These are phyloP conservation scores for Fusarium scirpi DNA, from an alignment of 2,329 filamentous ascomycete species.

Conservation along the genomic window DNA sequence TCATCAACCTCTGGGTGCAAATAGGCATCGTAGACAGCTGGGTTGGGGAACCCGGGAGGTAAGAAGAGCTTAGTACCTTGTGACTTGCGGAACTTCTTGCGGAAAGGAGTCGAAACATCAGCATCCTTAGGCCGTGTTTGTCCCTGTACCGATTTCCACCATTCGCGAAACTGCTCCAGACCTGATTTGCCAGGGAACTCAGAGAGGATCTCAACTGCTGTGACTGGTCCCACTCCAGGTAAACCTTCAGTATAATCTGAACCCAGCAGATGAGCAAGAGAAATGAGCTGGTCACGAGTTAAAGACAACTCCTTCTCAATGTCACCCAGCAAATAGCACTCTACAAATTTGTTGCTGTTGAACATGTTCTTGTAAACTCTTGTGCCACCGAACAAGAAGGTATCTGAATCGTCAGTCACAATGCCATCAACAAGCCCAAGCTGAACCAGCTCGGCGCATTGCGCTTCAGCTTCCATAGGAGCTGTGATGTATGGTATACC, in stretches of 20 bases:
- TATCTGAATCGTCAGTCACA: constrained; percentile 97
- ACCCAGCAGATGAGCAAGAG: constrained; percentile 89
- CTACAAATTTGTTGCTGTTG: constrained; percentile 96
- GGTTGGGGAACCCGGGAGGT: constrained; percentile 81
- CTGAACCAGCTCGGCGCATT: constrained; percentile 90
- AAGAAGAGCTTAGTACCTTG: constrained; percentile 89
- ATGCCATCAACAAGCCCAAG: constrained; percentile 95
- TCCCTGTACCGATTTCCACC: constrained; percentile 85
- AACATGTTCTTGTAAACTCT: constrained; percentile 99
- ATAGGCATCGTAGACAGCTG: constrained; percentile 85
- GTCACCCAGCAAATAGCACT: constrained; percentile 89
- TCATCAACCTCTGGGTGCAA: constrained; percentile 86
- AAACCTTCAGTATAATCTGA: constrained; percentile 96
- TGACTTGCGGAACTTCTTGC: constrained; percentile 84
- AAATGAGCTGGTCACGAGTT: constrained; percentile 86
- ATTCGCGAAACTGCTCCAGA: constrained; percentile 82
- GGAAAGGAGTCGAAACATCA: constrained; percentile 73
- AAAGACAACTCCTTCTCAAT: constrained; percentile 91
- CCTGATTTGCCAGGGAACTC: constrained; percentile 77
- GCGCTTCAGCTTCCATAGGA: constrained; percentile 98
- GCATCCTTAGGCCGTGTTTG: constrained; percentile 72
- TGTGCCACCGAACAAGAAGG: constrained; percentile 95
- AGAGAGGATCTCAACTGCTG: constrained; percentile 91
- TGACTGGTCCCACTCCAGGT: constrained; percentile 91
- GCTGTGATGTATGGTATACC: constrained; percentile 97